Conservation (phyloP, 768 basidiomycete species). For the Russula emetica region DNA sequence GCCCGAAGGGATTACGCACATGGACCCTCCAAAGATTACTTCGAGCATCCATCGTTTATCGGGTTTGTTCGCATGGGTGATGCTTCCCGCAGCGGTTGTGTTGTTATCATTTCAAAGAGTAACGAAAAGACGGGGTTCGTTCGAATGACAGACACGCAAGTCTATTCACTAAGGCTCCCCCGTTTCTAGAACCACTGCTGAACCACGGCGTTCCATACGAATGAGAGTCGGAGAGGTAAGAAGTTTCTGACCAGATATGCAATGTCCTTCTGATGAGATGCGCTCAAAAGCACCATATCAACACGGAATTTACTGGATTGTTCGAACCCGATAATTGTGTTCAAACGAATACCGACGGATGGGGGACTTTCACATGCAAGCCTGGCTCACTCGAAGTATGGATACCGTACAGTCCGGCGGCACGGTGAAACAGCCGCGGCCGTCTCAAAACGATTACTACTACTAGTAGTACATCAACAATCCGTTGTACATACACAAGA, state of each 20-base stretch:
- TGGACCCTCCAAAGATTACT: constrained; percentile 60
- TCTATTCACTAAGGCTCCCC: neutral
- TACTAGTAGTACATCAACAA: neutral
- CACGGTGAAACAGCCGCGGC: constrained; percentile 2
- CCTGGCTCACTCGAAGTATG: constrained; percentile 58
- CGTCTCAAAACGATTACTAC: neutral
- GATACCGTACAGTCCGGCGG: constrained; percentile 33
- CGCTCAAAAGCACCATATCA: constrained; percentile 32
- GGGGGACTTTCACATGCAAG: constrained; percentile 62
- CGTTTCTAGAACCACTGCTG: neutral
- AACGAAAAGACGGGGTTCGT: constrained; percentile 22
- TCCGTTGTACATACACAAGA: neutral
- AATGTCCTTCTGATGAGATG: constrained; percentile 30
- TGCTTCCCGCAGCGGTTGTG: constrained; percentile 53
- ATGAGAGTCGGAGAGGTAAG: constrained; percentile 67
- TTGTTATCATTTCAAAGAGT: constrained; percentile 64
- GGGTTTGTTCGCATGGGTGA: constrained; percentile 73
- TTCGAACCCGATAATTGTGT: constrained; percentile 46
- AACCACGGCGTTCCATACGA: constrained; percentile 43
- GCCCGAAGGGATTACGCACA: constrained; percentile 66
- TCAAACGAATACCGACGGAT: constrained; percentile 50
- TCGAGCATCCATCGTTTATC: constrained; percentile 56
- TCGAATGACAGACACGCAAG: neutral
- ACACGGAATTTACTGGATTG: constrained; percentile 44
- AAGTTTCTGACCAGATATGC: constrained; percentile 33